A percentile compares a stretch with the other conserved stretches of the same genome.
Evolutionary conservation across 129 eudicot species (phyloP).

Genomic region (Ambrosia artemisiifolia): DNA sequence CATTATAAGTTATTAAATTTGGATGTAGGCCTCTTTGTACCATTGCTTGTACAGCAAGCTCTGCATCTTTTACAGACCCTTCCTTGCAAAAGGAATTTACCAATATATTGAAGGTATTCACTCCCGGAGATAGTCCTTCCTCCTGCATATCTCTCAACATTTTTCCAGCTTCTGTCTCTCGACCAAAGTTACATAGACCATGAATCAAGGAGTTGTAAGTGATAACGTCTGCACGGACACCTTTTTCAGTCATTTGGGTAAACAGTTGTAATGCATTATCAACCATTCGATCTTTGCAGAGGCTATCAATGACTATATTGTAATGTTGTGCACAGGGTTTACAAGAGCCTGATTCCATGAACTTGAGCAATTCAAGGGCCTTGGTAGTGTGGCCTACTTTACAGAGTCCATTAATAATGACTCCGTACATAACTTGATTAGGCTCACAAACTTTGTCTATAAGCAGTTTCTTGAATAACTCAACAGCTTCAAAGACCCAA

Average conservation of each 20-base stretch:
- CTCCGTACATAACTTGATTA: constrained; percentile 22
- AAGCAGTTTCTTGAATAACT: constrained; percentile 14
- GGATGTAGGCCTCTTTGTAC: too few species aligned
- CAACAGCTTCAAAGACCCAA: constrained; percentile 8
- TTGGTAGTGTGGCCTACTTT: constrained; percentile 26
- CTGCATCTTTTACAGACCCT: constrained; percentile 27
- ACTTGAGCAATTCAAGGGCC: constrained; percentile 36
- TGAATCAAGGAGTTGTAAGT: constrained; percentile 40
- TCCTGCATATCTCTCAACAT: neutral
- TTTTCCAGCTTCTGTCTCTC: constrained; percentile 8
- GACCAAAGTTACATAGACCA: neutral
- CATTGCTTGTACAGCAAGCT: constrained; percentile 12
- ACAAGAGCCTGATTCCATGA: constrained; percentile 22
- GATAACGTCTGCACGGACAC: constrained; percentile 29
- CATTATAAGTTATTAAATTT: too few species aligned
- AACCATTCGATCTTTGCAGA: constrained; percentile 22
- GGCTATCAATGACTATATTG: constrained; percentile 24
- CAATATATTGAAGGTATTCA: neutral
- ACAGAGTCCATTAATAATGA: constrained; percentile 34
- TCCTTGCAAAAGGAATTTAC: constrained; percentile 14
- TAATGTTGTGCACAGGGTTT: constrained; percentile 18
- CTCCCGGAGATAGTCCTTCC: neutral
- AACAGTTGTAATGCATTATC: neutral
- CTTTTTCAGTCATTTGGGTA: constrained; percentile 8
- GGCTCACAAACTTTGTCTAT: constrained; percentile 27